phyloP scores from a whole-genome alignment of 805 yeast genomes.

The Hanseniaspora osmophila region DNA sequence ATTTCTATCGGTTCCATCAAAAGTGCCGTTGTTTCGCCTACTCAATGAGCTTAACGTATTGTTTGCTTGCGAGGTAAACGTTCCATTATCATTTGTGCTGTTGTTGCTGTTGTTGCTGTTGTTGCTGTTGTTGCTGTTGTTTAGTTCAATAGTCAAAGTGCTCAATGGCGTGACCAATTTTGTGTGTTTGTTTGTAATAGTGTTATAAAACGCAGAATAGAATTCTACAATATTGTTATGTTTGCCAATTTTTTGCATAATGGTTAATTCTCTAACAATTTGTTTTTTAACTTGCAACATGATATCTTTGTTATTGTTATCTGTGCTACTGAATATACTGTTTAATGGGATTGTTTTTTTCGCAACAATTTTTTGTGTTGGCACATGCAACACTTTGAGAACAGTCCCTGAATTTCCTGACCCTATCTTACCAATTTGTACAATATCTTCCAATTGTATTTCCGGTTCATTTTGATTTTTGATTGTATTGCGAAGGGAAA shows the following conservation, averaged over 20 bases:
- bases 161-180: neutral
- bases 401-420: constrained; percentile 93
- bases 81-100: constrained; percentile 1
- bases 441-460: constrained; percentile 52
- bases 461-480: neutral
- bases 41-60: neutral
- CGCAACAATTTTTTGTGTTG: constrained; percentile 82
- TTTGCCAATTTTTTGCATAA: constrained; percentile 78
- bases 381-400: constrained; percentile 73
- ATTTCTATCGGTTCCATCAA: no score
- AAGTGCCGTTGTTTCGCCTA: no score
- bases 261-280: constrained; percentile 74
- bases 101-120: constrained; percentile 1
- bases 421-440: constrained; percentile 67
- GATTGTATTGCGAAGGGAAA: no score
- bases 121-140: constrained; percentile 1
- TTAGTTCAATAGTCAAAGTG: constrained; percentile 1
- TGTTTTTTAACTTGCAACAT: constrained; percentile 55
- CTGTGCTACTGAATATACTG: constrained; percentile 20
- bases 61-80: constrained; percentile 1
- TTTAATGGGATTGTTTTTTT: constrained; percentile 65
- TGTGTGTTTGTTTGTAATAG: constrained; percentile 12
- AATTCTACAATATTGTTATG: constrained; percentile 72
- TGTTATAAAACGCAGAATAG: constrained; percentile 74
- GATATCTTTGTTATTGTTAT: constrained; percentile 39